Base-by-base conservation (phyloP, 1,284 basidiomycete species). In the Ganoderma boninense region DNA sequence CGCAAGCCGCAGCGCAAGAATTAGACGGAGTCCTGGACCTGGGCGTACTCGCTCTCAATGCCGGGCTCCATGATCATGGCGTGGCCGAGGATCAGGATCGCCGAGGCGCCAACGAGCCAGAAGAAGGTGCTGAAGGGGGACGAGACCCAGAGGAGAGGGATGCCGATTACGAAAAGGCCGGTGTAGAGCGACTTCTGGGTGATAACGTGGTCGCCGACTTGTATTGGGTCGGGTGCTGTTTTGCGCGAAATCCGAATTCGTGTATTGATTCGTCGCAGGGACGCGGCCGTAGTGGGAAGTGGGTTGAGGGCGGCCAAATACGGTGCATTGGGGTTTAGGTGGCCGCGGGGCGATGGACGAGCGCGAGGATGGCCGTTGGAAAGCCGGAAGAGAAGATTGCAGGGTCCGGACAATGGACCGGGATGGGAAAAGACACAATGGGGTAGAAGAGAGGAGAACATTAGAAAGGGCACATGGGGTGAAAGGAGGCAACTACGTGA, bases 141-240 rank as follows among this genome's bases (percentile, higher is more conserved):
- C 11, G 92, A 84, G 77, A 87, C 82, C 86, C 87, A 91, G 69
- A 95, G 86, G 63, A 93, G 85, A 4, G 92, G 92, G 70, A 94
- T 83, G 65, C 93, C 93, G 77, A 95, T 90, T 71, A 93, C 90
- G 82, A 95, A 95, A 56, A 95, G 89, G 52, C 80, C 89, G 54
- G 87, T 92, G 84, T 97, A 97, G 66, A 97, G 87, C 68, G 89
- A 86, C 80, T 94, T 94, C 80, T 96, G 96, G 7, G 95, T 96
- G 74, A 97, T 84, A 67, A 90, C 86, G 73, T 91, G 89, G 65
- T 91, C 89, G 70, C 94, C 95, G 65, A 96, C 84, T 79, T 96
- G 92, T 73, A 93, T 84, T 49, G 93, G 90, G 66, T 96, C 93
- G n/a, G 93, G 86, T 16, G 88, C 92, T 93, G 75, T 66, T 29